Evolutionary conservation across 805 yeast species (phyloP).

Genomic region (Candida schatavii): DNA sequence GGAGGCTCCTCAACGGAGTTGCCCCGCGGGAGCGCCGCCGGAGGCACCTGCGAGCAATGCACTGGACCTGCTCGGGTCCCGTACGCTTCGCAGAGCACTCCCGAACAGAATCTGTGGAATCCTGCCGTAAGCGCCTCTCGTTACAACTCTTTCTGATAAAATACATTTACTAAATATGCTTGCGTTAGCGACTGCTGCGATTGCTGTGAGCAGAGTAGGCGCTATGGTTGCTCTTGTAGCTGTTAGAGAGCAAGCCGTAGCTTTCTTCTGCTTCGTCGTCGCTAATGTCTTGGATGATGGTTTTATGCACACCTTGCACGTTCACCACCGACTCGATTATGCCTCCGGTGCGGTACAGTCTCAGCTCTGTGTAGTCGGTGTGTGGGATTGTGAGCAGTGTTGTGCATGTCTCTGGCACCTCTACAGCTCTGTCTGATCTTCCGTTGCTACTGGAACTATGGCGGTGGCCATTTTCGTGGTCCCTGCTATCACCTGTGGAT

Average conservation of each 20-base stretch:
- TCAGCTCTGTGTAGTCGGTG: conserved; percentile 29
- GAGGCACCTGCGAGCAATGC: too few relatives aligned
- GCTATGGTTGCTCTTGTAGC: background rate
- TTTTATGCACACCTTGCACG: conserved; percentile 80
- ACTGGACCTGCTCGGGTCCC: too few relatives aligned
- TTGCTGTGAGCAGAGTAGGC: too few relatives aligned
- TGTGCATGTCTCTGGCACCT: background rate
- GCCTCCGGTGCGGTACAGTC: conserved; percentile 53
- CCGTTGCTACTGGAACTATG: conserved; percentile 4
- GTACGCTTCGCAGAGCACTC: too few relatives aligned
- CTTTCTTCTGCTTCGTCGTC: conserved; percentile 37
- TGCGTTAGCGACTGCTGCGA: too few relatives aligned
- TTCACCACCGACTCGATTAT: conserved; percentile 81
- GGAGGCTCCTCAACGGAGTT: too few relatives aligned
- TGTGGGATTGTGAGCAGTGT: conserved; percentile 8
- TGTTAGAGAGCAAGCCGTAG: conserved; percentile 1
- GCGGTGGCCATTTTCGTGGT: conserved; percentile 12
- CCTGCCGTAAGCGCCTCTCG: too few relatives aligned
- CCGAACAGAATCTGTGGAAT: too few relatives aligned
- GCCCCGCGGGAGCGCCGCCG: too few relatives aligned
- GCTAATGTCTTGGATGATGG: conserved; percentile 70
- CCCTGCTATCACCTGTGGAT: conserved; percentile 23
- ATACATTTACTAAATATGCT: too few relatives aligned
- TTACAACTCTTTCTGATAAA: too few relatives aligned
- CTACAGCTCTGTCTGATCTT: conserved; percentile 5